Evolutionary conservation across 2,329 filamentous ascomycete genomes (phyloP).

Genomic region (Diplodia scrobiculata): DNA sequence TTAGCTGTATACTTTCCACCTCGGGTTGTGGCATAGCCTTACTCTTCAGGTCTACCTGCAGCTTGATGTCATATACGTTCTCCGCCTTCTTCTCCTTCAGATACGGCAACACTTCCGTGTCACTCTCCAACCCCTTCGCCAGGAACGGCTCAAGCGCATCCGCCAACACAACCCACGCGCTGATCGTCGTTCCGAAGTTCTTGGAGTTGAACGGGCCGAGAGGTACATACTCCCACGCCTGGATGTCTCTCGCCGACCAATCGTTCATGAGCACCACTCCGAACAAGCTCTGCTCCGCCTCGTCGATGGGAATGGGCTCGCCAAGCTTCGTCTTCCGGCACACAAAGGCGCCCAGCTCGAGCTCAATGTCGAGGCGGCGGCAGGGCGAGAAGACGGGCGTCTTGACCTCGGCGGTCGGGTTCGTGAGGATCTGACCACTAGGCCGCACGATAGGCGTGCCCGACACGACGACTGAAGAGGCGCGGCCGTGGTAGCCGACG

Average conservation of each 20-base stretch:
- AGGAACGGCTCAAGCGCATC: slow-evolving; percentile 74
- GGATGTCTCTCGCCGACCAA: slow-evolving; percentile 82
- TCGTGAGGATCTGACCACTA: slow-evolving; percentile 70
- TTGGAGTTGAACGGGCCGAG: slow-evolving; percentile 81
- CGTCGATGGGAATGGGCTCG: slow-evolving; percentile 61
- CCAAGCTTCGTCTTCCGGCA: slow-evolving; percentile 67
- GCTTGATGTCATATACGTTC: slow-evolving; percentile 67
- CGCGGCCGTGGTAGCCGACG: slow-evolving; percentile 78
- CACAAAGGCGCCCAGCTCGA: slow-evolving; percentile 77
- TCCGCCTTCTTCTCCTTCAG: slow-evolving; percentile 63
- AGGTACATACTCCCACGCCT: slow-evolving; percentile 82
- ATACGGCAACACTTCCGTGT: slow-evolving; percentile 61
- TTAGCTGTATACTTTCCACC: slow-evolving; percentile 32
- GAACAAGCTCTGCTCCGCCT: slow-evolving; percentile 73
- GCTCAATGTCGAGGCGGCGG: slow-evolving; percentile 73
- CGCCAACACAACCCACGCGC: slow-evolving; percentile 74
- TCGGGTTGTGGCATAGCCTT: slow-evolving; percentile 30
- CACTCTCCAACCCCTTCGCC: slow-evolving; percentile 57
- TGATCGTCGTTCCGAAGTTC: slow-evolving; percentile 78
- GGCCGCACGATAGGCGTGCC: slow-evolving; percentile 74
- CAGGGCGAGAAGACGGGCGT: slow-evolving; percentile 65
- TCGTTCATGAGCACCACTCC: slow-evolving; percentile 83
- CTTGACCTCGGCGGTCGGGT: slow-evolving; percentile 64
- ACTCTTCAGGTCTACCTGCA: slow-evolving; percentile 65
- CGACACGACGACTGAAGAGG: slow-evolving; percentile 73